Evolutionary conservation across 345 rosid species (phyloP), one percentile per base, ranked within the genome.

Genomic region (Melastoma malabathricum): DNA sequence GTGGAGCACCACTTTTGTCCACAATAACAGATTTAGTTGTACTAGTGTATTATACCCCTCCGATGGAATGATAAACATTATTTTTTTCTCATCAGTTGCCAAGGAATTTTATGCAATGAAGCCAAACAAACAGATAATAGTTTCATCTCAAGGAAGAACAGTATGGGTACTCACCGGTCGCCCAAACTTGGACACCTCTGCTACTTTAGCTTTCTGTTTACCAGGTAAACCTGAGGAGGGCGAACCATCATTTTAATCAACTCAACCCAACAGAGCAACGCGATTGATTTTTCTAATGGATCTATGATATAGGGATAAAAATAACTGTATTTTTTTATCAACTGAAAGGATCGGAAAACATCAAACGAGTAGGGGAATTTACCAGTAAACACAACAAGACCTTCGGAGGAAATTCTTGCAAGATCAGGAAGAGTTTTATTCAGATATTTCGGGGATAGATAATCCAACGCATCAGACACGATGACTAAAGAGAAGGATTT

Each of bases 401-500:
- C 87, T 61, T 81, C 94, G 48, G 88, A 60, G 57, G 98, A 83
- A 23, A 92, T 86, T 72, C 97, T 79, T 9, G 89, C 89, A 50
- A 92, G 73, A 63, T 88, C 97, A 9, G 97, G 94, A 31, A 92
- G 90, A 10, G 95, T 85, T 72, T 66, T 83, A 77, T 93, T 93
- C 51, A 93, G 68, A 76, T 93, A 93, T 58, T 77, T 93, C 10
- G 97, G 94, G 41, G 99, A 88, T 52, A 88, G 67, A 63, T 88
- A 93, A 64, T 93, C 99, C 51, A 88, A 59, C 17, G 97, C 92
- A 59, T 93, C 97, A n/a, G 99, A 88, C 46, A 85, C 83, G 46
- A 93, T 74, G 38, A 93, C 94, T 12, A 88, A 86, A 59, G 97
- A 79, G 79, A 93, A 93, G 5, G 92, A 88, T 71, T 93, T 93